Evolutionary conservation across 2,329 filamentous ascomycete genomes (phyloP).

Genomic region (Madurella fahalii): DNA sequence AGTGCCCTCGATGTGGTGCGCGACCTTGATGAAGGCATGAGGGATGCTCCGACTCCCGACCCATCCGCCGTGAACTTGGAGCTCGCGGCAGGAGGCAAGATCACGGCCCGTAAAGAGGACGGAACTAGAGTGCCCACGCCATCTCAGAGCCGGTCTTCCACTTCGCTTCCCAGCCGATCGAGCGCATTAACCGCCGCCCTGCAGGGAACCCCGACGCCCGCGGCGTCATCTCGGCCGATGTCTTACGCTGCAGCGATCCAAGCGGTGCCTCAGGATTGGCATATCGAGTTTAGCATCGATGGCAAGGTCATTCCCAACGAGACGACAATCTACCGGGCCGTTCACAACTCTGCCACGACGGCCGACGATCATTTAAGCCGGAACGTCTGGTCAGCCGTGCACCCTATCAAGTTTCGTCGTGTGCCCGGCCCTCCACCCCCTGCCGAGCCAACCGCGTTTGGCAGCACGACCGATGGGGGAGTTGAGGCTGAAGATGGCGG

Average conservation of each 20-base stretch:
- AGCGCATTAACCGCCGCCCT: constrained; percentile 39
- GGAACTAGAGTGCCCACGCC: constrained; percentile 83
- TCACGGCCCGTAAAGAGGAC: constrained; percentile 88
- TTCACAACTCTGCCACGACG: constrained; percentile 59
- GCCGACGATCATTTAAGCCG: constrained; percentile 63
- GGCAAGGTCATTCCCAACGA: constrained; percentile 81
- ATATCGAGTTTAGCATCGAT: constrained; percentile 90
- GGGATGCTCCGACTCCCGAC: constrained; percentile 67
- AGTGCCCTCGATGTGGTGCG: constrained; percentile 82
- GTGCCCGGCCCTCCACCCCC: constrained; percentile 77
- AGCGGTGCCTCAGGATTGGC: constrained; percentile 84
- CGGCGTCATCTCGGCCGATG: constrained; percentile 60
- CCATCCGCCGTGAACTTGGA: constrained; percentile 90
- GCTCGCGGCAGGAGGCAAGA: constrained; percentile 77
- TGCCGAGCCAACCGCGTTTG: constrained; percentile 60
- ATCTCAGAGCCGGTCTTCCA: constrained; percentile 48
- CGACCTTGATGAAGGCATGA: constrained; percentile 80
- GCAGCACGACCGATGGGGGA: constrained; percentile 45
- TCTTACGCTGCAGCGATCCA: constrained; percentile 84
- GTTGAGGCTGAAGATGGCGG: constrained; percentile 53
- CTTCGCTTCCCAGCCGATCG: constrained; percentile 36
- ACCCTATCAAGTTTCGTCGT: constrained; percentile 87
- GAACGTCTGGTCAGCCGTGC: constrained; percentile 84
- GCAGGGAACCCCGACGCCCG: constrained; percentile 45
- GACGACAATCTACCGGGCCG: constrained; percentile 92